Evolutionary conservation across 2,329 filamentous ascomycete species (phyloP).

Genomic region (Aspergillus uvarum): DNA sequence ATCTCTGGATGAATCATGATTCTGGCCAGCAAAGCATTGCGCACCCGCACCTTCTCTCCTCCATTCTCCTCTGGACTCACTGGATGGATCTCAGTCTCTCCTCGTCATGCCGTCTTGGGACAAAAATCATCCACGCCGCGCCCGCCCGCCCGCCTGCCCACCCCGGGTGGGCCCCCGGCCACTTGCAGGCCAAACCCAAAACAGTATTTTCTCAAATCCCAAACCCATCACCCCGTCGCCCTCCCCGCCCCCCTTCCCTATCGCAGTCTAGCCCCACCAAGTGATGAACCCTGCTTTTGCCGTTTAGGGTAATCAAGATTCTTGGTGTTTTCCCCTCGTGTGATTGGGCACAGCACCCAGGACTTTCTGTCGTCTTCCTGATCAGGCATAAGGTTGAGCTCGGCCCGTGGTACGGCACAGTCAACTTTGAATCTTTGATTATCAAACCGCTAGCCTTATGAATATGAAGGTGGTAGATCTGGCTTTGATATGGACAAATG

Average conservation of each 20-base stretch:
- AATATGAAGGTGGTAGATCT: background rate
- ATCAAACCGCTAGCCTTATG: background rate
- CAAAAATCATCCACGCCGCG: conserved; percentile 3
- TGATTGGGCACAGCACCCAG: conserved; percentile 5
- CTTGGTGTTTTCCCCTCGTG: conserved; percentile 10
- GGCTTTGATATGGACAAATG: background rate
- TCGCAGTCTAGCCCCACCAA: conserved; percentile 3
- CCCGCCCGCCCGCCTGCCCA: background rate
- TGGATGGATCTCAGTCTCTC: background rate
- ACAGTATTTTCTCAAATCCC: conserved; percentile 9
- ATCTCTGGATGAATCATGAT: background rate
- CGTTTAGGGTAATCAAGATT: conserved; percentile 18
- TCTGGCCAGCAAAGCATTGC: background rate
- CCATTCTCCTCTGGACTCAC: too few species aligned
- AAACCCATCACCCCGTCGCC: conserved; percentile 6
- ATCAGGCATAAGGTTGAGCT: conserved; percentile 3
- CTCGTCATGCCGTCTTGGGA: conserved; percentile 23
- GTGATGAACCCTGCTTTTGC: conserved; percentile 23
- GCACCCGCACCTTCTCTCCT: background rate
- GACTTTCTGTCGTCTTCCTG: background rate
- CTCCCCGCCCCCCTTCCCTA: conserved; percentile 14
- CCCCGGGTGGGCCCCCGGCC: background rate
- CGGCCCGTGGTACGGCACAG: background rate
- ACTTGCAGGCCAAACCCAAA: conserved; percentile 17
- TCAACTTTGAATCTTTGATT: background rate